phyloP scores from a whole-genome alignment of 1,284 basidiomycete genomes.

The Fomitopsis betulina region DNA sequence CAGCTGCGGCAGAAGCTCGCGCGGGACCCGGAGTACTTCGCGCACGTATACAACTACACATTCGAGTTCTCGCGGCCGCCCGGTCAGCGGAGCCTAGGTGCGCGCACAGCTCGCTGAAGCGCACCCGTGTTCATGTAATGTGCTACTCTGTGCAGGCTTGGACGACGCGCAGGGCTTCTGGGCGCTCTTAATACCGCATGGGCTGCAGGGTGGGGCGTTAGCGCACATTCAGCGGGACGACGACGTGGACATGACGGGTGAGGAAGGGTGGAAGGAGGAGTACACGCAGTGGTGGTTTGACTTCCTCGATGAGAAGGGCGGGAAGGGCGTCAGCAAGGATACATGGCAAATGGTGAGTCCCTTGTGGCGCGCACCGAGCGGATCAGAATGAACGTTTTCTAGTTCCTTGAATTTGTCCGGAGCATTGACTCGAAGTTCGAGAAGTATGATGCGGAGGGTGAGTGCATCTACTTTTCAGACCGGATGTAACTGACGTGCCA shows the following conservation, averaged over 20 bases:
- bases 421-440: conserved; percentile 78
- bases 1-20: conserved; percentile 61
- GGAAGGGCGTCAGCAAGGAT: conserved; percentile 89
- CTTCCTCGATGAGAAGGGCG: conserved; percentile 67
- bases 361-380: neutral
- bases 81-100: conserved; percentile 72
- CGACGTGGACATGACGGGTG: conserved; percentile 31
- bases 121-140: neutral
- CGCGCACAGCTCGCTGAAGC: conserved; percentile 13
- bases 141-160: neutral
- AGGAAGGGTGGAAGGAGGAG: conserved; percentile 59
- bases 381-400: neutral
- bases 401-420: conserved; percentile 83
- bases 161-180: conserved; percentile 84
- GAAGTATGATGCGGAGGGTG: conserved; percentile 86
- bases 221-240: conserved; percentile 40
- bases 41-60: conserved; percentile 83
- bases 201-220: conserved; percentile 69
- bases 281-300: conserved; percentile 84
- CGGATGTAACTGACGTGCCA: conserved; percentile 1
- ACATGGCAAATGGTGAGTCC: conserved; percentile 83
- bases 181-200: conserved; percentile 79
- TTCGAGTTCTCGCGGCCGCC: conserved; percentile 82
- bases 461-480: conserved; percentile 15
- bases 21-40: conserved; percentile 74